Conservation (phyloP, 257 asterid genomes). For the Primulina huaijiensis region DNA sequence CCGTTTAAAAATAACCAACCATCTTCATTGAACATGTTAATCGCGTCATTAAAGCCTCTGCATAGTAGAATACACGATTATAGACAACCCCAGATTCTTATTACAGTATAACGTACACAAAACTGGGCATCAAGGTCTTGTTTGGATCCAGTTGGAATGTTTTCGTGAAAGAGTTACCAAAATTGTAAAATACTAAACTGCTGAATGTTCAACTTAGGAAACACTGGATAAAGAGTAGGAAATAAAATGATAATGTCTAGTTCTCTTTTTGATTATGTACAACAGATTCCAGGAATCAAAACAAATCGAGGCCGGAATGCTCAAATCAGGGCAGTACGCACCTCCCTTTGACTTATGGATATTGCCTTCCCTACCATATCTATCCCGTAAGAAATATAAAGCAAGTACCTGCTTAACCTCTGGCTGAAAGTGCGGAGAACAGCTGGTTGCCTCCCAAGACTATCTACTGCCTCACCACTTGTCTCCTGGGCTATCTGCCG, state of each 20-base stretch:
- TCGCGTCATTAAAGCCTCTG: slow-evolving; percentile 97
- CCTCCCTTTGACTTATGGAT: too few relatives aligned
- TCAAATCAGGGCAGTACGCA: not conserved
- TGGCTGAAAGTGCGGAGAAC: slow-evolving; percentile 93
- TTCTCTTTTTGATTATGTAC: too few relatives aligned
- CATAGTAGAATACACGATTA: slow-evolving; percentile 9
- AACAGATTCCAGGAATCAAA: not conserved
- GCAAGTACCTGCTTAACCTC: slow-evolving; percentile 74
- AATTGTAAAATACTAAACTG: too few relatives aligned
- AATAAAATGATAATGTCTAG: not conserved
- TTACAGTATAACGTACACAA: not conserved
- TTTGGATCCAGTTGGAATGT: not conserved
- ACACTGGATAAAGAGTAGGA: not conserved
- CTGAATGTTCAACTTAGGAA: not conserved
- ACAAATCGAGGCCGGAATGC: not conserved
- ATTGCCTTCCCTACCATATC: too few relatives aligned
- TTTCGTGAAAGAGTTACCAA: not conserved
- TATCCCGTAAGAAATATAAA: not conserved
- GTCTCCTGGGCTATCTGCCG: slow-evolving; percentile 94
- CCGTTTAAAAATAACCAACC: slow-evolving; percentile 85
- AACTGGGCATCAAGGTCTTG: not conserved
- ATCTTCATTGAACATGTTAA: slow-evolving; percentile 85
- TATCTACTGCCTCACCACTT: slow-evolving; percentile 82
- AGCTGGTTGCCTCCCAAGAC: slow-evolving; percentile 96
- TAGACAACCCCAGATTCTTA: not conserved